A percentile compares a stretch with the other conserved stretches of the same genome.
These are phyloP conservation scores for Trichoderma virens DNA, from an alignment of 495 filamentous ascomycete genomes.

Conservation along the genomic window DNA sequence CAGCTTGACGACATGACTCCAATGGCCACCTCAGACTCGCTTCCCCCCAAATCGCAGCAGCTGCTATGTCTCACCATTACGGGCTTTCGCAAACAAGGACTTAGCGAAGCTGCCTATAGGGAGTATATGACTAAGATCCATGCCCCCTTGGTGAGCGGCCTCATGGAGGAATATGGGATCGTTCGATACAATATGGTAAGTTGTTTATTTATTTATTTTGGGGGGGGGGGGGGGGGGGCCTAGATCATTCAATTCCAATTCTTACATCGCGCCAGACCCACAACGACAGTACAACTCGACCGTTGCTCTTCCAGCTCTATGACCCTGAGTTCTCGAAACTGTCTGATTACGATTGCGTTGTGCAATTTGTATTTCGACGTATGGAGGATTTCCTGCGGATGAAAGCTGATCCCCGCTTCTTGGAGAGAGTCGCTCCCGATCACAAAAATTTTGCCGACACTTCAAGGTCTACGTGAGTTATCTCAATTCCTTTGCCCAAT, in stretches of 20 bases:
- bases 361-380: not conserved
- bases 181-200: not conserved
- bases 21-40: not conserved
- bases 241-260: not conserved
- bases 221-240: no score
- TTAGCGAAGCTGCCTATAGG: not conserved
- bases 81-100: not conserved
- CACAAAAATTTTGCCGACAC: not conserved
- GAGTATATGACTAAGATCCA: not conserved
- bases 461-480: not conserved
- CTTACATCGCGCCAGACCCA: not conserved
- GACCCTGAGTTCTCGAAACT: not conserved
- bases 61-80: not conserved
- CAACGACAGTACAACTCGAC: not conserved
- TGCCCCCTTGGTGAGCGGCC: not conserved
- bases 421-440: not conserved
- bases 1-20: not conserved
- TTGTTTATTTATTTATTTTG: not conserved
- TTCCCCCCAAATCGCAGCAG: not conserved
- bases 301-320: not conserved
- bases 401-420: not conserved
- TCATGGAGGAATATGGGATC: not conserved
- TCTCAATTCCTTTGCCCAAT: not conserved
- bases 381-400: not conserved
- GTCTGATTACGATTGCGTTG: not conserved